These are phyloP conservation scores for Sordariomycetes sp. DNA, from an alignment of 2,329 filamentous ascomycete species.

Conservation along the genomic window DNA sequence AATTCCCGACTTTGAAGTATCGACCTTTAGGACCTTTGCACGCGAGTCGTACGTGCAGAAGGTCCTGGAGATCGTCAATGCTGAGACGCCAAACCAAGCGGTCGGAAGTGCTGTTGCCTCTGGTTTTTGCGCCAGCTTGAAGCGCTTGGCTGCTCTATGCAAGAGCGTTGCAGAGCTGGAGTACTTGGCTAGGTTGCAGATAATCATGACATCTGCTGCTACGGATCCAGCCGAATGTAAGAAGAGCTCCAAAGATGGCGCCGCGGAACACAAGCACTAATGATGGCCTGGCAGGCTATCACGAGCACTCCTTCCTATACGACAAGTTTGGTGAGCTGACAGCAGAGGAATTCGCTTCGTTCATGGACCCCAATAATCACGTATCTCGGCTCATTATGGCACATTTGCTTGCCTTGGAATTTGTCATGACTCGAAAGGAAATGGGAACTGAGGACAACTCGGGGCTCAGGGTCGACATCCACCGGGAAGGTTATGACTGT, in stretches of 20 bases:
- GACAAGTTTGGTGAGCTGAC: conserved; percentile 14
- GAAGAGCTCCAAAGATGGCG: too few relatives aligned
- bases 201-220: not conserved
- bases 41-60: not conserved
- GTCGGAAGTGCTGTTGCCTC: too few relatives aligned
- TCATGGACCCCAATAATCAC: conserved; percentile 19
- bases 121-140: too few relatives aligned
- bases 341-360: conserved; percentile 19
- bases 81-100: too few relatives aligned
- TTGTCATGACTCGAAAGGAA: conserved; percentile 15
- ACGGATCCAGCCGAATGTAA: not conserved
- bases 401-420: conserved; percentile 24
- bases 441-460: too few relatives aligned
- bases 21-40: not conserved
- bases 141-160: not conserved
- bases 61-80: not conserved
- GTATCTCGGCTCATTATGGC: conserved; percentile 23
- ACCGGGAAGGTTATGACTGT: too few relatives aligned
- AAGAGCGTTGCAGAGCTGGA: not conserved
- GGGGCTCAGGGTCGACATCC: too few relatives aligned
- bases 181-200: not conserved
- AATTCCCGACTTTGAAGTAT: not conserved
- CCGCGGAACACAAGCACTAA: too few relatives aligned
- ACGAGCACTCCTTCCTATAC: conserved; percentile 18
- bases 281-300: conserved; percentile 12